These are phyloP conservation scores for Aquilaria sinensis DNA, from an alignment of 345 rosid species.

Conservation along the genomic window DNA sequence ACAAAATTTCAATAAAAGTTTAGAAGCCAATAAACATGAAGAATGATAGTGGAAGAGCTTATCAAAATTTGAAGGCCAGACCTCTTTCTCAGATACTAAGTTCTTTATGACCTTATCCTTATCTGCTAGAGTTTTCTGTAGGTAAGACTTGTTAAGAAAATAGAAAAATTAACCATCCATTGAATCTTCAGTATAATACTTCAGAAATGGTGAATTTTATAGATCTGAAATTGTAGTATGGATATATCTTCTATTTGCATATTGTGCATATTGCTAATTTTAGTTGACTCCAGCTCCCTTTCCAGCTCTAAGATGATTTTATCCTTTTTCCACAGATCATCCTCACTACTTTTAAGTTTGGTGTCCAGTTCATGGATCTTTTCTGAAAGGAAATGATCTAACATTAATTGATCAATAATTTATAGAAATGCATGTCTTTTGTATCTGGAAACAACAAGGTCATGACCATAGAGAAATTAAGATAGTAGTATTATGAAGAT, in stretches of 20 bases:
- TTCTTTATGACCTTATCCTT: constrained; percentile 59
- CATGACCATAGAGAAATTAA: neutral
- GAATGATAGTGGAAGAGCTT: constrained; percentile 7
- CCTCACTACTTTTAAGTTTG: constrained; percentile 35
- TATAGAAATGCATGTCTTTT: neutral
- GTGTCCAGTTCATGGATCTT: constrained; percentile 48
- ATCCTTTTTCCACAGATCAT: constrained; percentile 46
- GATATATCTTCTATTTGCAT: constrained; percentile 70
- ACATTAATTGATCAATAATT: neutral
- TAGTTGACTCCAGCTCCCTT: constrained; percentile 44
- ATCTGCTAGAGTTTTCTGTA: constrained; percentile 52
- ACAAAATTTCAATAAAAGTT: constrained; percentile 6
- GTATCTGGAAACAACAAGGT: neutral
- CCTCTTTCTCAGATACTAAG: constrained; percentile 68
- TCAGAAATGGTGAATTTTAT: neutral
- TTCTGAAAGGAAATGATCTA: constrained; percentile 33
- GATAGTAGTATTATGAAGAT: neutral
- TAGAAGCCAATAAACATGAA: constrained; percentile 16
- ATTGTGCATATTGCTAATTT: constrained; percentile 29
- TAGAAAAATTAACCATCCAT: constrained; percentile 18
- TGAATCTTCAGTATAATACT: no score
- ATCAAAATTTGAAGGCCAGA: constrained; percentile 19
- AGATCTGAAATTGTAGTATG: constrained; percentile 12
- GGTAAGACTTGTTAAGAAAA: constrained; percentile 60
- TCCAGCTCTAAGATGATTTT: constrained; percentile 49